Conservation (phyloP, 306 rosid genomes). For the Sechiopsis laciniata region DNA sequence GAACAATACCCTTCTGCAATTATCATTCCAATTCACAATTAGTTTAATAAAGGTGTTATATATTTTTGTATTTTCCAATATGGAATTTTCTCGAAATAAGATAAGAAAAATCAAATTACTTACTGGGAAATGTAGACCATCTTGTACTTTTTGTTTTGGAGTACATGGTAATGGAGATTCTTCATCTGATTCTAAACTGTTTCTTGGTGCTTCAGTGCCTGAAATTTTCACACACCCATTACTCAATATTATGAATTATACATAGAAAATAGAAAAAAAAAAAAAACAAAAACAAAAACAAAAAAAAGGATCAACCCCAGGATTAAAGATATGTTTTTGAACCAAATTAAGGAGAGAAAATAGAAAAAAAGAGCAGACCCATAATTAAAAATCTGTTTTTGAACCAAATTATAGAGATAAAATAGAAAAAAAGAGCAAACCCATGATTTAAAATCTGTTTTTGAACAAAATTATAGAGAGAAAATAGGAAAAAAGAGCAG, state of each 20-base stretch:
- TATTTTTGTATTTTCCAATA: background rate
- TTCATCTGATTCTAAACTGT: slow-evolving; percentile 65
- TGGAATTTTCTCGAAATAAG: background rate
- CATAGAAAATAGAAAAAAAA: background rate
- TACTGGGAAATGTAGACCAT: slow-evolving; percentile 51
- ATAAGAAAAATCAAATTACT: slow-evolving; percentile 22
- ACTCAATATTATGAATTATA: background rate
- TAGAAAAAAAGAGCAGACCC: too few species aligned
- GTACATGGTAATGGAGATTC: slow-evolving; percentile 30
- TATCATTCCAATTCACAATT: background rate
- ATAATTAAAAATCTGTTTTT: too few species aligned
- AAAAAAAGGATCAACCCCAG: too few species aligned
- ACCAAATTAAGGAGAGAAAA: too few species aligned
- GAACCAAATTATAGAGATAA: too few species aligned
- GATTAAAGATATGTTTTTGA: background rate
- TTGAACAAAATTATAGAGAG: too few species aligned
- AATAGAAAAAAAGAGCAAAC: too few species aligned
- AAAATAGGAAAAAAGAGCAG: too few species aligned
- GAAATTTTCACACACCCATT: slow-evolving; percentile 21
- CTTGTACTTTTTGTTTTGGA: slow-evolving; percentile 40
- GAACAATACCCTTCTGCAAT: slow-evolving; percentile 49
- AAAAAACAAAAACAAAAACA: too few species aligned
- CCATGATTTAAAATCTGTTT: too few species aligned
- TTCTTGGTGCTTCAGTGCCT: slow-evolving; percentile 84
- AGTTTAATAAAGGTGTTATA: too few species aligned